Conservation (phyloP, 495 filamentous ascomycete genomes). For the Penicillium goetzii region DNA sequence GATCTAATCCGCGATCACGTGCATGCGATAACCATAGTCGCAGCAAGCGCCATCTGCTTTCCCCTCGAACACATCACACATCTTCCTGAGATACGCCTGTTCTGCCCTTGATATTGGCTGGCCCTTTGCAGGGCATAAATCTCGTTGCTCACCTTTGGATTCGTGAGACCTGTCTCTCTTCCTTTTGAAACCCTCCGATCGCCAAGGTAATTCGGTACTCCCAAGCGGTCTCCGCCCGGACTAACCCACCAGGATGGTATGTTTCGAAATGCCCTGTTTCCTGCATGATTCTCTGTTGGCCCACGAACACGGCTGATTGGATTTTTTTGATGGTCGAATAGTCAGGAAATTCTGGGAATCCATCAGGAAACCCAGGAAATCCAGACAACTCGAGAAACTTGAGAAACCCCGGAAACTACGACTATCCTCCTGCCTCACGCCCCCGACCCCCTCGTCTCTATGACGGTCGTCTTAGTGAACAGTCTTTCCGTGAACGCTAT, state of each 20-base stretch:
- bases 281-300: not conserved
- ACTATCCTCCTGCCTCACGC: conserved; percentile 55
- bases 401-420: conserved; percentile 49
- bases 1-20: conserved; percentile 38
- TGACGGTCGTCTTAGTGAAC: conserved; percentile 19
- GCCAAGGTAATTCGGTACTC: conserved; percentile 15
- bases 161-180: conserved; percentile 7
- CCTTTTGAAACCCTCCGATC: conserved; percentile 5
- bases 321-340: conserved; percentile 1
- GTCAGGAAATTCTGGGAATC: conserved; percentile 4
- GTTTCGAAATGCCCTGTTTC: conserved; percentile 18
- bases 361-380: conserved; percentile 2
- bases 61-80: conserved; percentile 10
- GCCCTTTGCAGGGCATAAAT: conserved; percentile 10
- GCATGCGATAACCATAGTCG: conserved; percentile 9
- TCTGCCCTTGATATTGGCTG: conserved; percentile 5
- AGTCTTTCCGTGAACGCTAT: conserved; percentile 11
- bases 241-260: conserved; percentile 30
- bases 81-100: not conserved
- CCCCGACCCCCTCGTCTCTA: conserved; percentile 38
- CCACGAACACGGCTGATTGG: not conserved
- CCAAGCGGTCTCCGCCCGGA: conserved; percentile 13
- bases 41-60: conserved; percentile 5
- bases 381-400: not conserved
- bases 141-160: not conserved